A percentile compares a stretch with the other conserved stretches of the same genome.
phyloP scores from a whole-genome alignment of 305 asterid genomes.

The Fraxinus albicans region DNA sequence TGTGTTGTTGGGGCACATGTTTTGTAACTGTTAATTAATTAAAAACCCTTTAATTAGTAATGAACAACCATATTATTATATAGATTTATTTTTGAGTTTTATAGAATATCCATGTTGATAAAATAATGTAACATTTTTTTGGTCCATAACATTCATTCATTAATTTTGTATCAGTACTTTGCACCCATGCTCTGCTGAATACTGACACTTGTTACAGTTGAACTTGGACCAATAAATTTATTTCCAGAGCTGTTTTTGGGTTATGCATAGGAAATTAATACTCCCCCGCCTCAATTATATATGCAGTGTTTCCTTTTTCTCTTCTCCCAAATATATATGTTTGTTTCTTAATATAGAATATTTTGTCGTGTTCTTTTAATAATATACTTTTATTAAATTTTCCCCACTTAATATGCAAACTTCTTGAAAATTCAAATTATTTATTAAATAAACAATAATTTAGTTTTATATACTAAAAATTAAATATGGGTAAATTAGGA shows the following conservation, averaged over 20 bases:
- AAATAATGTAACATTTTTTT: neutral
- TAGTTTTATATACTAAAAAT: too few species aligned
- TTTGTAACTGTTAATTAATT: constrained; percentile 34
- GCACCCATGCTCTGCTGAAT: neutral
- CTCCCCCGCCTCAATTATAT: too few species aligned
- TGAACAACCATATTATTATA: neutral
- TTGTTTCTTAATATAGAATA: too few species aligned
- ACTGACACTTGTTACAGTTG: neutral
- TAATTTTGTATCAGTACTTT: neutral
- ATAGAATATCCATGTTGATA: neutral
- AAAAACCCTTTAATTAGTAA: constrained; percentile 23
- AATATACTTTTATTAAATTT: too few species aligned
- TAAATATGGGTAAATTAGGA: too few species aligned
- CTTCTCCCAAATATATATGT: too few species aligned
- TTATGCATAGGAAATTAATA: neutral
- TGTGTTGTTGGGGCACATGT: constrained; percentile 53
- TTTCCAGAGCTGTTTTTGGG: neutral
- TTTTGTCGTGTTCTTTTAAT: too few species aligned
- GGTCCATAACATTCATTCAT: neutral
- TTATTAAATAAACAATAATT: too few species aligned
- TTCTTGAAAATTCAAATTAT: too few species aligned
- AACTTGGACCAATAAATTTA: neutral
- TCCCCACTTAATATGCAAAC: too few species aligned
- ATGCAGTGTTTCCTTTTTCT: too few species aligned
- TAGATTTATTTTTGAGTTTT: neutral